Evolutionary conservation across 2,329 filamentous ascomycete species (phyloP), one percentile per base, ranked within the genome.

Genomic region (Akanthomyces lecanii): DNA sequence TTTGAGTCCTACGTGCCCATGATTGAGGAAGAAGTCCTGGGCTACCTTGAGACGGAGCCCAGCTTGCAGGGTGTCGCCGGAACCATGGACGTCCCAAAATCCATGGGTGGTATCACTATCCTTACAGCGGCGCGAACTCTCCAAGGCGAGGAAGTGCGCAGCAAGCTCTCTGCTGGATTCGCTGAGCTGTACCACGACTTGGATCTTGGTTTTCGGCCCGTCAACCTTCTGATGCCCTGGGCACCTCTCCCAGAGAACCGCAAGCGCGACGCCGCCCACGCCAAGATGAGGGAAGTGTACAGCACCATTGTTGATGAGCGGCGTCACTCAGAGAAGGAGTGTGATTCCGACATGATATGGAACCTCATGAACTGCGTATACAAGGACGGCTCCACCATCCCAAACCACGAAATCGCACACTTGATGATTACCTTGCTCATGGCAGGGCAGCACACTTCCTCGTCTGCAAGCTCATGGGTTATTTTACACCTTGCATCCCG

Each of bases 401-500:
- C 90, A 0, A 90, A 94, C 72, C 82, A 86, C 67, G 90, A 94
- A 71, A 85, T 94, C 58, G 89, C 90, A 0, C 87, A 92, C 75
- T 90, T 94, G 81, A 92, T 94, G 90, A 94, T 94, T 70, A 89
- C 90, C 0, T 81, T 94, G 18, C 82, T 94, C 58, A 93, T 95
- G 90, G 90, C 88, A 12, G 90, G 90, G 57, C 90, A 95, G 71
- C 90, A 94, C 77, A 90, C 89, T 1, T 92, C 89, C 0, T 89
- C 90, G 5, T 88, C 89, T 0, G 89, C 89, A n/a, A 86, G 86
- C 68, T 82, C 88, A 10, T 94, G 90, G 90, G 90, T 92, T 67
- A 77, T 93, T 68, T 81, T 93, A 14, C 88, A 86, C 55, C 82
- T 94, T 3, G 90, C 90, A 11, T 83, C 87, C 1, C 80, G 86